Base-by-base conservation (phyloP, 257 asterid species). In the Rubia yunnanensis region DNA sequence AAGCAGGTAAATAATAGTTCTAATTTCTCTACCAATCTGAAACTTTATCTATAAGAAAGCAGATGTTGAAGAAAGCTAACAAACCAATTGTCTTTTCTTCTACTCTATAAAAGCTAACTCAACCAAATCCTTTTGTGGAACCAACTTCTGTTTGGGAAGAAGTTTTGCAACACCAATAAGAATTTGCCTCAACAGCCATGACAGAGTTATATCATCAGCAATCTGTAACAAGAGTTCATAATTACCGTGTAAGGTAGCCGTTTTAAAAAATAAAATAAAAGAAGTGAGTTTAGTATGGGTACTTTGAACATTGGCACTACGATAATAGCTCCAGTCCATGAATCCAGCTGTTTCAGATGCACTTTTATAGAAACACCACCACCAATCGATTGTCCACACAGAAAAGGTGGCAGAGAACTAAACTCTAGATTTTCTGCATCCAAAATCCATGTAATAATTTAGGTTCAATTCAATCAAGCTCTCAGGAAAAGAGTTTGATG, bases 251-350 rank as follows among this genome's bases (percentile, higher is more conserved):
- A 7, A 18, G 9, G 49, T 20, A 34, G 11, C 67, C 63, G 20
- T 28, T 38, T 18, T 50, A 76, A 23, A 57, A 64, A 35, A 32
- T 23, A 3, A 49, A 50, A 60, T 9, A 64, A 27, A 22, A 35
- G 27, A 68, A 68, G 54, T 52, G 54, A 35, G 72, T 60, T 62
- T 58, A 53, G 67, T 38, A 72, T 60, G 22, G 7, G 57, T 80
- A 89, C 99, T 92, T 94, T 94, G 88, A 96, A 94, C 98, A 94
- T 94, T 7, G 99, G 99, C 20, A 98, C 97, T 39, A 88, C 95
- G 69, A 90, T 95, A 71, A 90, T 68, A 18, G 95, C 99, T 23
- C 98, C 99, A 0, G 60, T 76, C 99, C 98, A 94, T 61, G 86
- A 77, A 73, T 76, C 59, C 15, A 92, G 98, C 65, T 94, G 99